A percentile compares a stretch with the other conserved stretches of the same genome.
phyloP scores from a whole-genome alignment of 495 filamentous ascomycete species.

The Aspergillus asperescens region DNA sequence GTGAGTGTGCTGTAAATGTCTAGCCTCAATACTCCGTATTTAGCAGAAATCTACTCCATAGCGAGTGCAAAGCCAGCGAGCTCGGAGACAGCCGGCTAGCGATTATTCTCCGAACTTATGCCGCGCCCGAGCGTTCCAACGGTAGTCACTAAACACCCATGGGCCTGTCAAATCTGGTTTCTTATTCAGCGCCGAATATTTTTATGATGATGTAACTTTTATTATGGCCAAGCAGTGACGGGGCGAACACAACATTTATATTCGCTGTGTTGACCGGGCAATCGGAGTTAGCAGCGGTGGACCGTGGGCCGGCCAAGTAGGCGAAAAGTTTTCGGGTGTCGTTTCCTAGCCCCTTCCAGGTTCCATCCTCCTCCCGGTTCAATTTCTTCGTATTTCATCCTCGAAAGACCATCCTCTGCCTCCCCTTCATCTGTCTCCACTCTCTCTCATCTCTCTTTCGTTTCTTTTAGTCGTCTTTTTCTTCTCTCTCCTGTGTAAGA shows the following conservation, averaged over 20 bases:
- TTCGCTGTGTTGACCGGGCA: constrained; percentile 31
- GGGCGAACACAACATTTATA: too few relatives aligned
- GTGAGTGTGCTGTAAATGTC: too few relatives aligned
- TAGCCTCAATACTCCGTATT: too few relatives aligned
- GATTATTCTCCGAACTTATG: not conserved
- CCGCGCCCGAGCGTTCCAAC: not conserved
- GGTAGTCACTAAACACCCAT: too few relatives aligned
- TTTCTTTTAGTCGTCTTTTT: constrained; percentile 13
- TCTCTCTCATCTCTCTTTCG: constrained; percentile 17
- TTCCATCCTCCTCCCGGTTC: constrained; percentile 22
- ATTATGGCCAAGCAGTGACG: not conserved
- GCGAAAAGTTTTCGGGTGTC: constrained; percentile 38
- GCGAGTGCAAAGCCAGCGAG: not conserved
- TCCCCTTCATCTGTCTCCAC: constrained; percentile 15
- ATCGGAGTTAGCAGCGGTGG: constrained; percentile 24
- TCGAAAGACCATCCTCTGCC: constrained; percentile 23
- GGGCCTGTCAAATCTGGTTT: not conserved
- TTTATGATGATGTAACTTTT: not conserved
- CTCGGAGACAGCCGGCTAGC: not conserved
- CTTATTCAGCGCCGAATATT: not conserved
- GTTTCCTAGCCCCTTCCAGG: constrained; percentile 28
- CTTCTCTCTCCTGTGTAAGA: constrained; percentile 6
- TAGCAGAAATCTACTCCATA: too few relatives aligned
- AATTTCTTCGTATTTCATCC: constrained; percentile 23
- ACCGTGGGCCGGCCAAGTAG: constrained; percentile 17